Conservation (phyloP, 2,329 filamentous ascomycete species). For the Monascus ruber region DNA sequence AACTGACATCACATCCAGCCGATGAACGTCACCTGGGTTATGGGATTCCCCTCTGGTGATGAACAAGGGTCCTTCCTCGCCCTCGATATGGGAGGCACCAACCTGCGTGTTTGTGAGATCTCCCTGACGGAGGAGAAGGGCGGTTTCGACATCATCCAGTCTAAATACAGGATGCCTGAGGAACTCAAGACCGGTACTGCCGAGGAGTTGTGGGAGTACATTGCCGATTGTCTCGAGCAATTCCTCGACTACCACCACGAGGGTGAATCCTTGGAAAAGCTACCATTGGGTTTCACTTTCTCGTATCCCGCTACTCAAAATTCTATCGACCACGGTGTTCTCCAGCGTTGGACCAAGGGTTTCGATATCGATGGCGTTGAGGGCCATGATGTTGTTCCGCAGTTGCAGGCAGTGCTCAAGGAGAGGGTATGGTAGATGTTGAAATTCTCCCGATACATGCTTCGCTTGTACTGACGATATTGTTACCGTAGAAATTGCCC, state of each 20-base stretch:
- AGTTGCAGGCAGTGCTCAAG: conserved; percentile 67
- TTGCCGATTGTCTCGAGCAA: conserved; percentile 81
- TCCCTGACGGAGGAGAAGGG: conserved; percentile 76
- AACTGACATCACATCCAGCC: conserved; percentile 46
- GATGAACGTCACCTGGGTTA: conserved; percentile 97
- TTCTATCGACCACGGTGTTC: conserved; percentile 81
- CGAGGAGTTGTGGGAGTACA: conserved; percentile 88
- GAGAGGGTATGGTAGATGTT: conserved; percentile 43
- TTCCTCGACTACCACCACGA: conserved; percentile 81
- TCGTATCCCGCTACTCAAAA: conserved; percentile 90
- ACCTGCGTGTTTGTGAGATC: conserved; percentile 88
- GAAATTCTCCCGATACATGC: background rate
- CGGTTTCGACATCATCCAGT: conserved; percentile 89
- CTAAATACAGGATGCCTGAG: conserved; percentile 89
- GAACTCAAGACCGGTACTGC: conserved; percentile 76
- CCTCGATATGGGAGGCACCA: conserved; percentile 93
- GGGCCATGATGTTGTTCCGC: conserved; percentile 78
- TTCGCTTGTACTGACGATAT: background rate
- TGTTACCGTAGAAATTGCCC: conserved; percentile 56
- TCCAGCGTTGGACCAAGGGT: conserved; percentile 95
- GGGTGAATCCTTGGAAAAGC: conserved; percentile 45
- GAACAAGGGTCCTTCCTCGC: conserved; percentile 83
- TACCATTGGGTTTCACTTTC: conserved; percentile 88
- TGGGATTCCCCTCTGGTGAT: conserved; percentile 74
- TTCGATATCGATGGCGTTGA: conserved; percentile 91